Conservation (phyloP, 495 filamentous ascomycete genomes). For the Talaromyces adpressus region DNA sequence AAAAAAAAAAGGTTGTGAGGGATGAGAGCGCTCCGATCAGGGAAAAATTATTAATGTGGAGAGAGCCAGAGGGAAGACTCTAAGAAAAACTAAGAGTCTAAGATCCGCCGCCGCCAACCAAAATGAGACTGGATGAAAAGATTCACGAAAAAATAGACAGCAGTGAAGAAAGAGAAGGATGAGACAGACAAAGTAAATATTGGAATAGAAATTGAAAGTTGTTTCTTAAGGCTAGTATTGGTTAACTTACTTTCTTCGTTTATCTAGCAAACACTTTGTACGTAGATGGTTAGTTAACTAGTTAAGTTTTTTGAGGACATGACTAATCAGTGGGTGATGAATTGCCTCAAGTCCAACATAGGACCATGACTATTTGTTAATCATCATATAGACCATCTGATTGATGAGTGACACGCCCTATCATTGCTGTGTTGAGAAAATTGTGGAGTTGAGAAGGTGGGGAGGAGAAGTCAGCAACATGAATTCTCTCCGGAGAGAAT, state of each 20-base stretch:
- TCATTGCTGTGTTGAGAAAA: not conserved
- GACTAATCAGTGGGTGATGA: not conserved
- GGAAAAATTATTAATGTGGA: constrained; percentile 5
- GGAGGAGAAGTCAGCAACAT: not conserved
- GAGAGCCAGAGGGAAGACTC: not conserved
- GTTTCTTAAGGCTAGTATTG: not conserved
- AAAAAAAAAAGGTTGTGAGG: not conserved
- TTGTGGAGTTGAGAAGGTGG: not conserved
- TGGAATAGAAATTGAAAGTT: not conserved
- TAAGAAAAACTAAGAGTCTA: not conserved
- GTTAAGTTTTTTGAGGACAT: not conserved
- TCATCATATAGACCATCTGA: not conserved
- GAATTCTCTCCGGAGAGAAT: not conserved
- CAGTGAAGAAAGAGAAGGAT: not conserved
- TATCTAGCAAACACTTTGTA: not conserved
- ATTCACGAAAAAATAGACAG: not conserved
- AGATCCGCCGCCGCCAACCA: not conserved
- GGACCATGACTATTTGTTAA: not conserved
- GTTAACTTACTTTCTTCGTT: not conserved
- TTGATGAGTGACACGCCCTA: not conserved
- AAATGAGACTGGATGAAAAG: not conserved
- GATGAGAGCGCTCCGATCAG: not conserved
- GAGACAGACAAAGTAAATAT: not conserved
- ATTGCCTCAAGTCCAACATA: not conserved
- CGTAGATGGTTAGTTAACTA: not conserved